Base-by-base conservation (phyloP, 306 rosid species). In the Quercus ilex region DNA sequence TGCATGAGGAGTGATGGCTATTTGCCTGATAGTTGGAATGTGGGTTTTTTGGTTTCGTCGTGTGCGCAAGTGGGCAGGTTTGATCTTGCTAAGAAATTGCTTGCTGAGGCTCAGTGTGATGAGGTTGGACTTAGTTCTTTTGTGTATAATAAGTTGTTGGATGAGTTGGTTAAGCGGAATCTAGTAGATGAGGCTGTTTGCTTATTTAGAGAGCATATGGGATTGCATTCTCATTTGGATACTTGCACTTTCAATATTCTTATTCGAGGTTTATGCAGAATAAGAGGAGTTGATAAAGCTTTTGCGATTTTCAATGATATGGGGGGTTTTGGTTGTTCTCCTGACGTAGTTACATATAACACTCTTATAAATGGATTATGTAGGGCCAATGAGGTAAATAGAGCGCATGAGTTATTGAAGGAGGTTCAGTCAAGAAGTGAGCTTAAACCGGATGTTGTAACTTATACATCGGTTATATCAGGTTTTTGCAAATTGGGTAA, bases 301-400 rank as follows among this genome's bases (percentile, higher is more conserved):
- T 87, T 88, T 81, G 87, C 79, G 85, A 58, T 90, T 76, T 82
- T 94, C 7, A 75, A 77, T 77, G 87, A 87, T 41, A 92, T 94
- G 92, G 83, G 35, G 80, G 90, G 74, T 73, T 89, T 78, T 82
- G 89, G 90, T 81, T 92, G 92, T 83, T 86, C 64, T n/a, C 93
- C 98, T 0, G 94, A 94, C 71, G 64, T 87, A 35, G 84, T 89
- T 81, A 92, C 93, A 0, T 90, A 83, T 81, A 94, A 92, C 82
- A 94, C 91, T 43, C 86, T 94, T 64, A 89, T 94, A 77, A 86
- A 81, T 76, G 98, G 97, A 55, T 84, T 90, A n/a, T 94, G 94
- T 84, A 81, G 87, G 88, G 75, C 73, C 74, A 85, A 84, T 74
- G 83, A 83, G 78, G 87, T 90, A 25, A 87, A 88, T 76, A 88